Evolutionary conservation across 2,329 filamentous ascomycete species (phyloP).

Genomic region (Pseudogymnoascus sp.): DNA sequence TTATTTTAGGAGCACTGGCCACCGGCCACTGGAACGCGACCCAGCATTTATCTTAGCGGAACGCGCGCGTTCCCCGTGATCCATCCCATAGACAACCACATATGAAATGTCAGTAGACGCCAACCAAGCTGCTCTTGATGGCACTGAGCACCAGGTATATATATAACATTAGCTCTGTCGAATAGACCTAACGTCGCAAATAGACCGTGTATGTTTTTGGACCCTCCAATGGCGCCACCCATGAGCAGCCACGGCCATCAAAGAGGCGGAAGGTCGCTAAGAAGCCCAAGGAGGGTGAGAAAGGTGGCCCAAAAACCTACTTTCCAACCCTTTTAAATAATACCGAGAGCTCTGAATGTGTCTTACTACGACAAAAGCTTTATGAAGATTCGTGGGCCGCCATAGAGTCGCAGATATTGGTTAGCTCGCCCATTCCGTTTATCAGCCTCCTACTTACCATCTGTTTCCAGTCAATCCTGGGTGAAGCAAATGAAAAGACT

Average conservation of each 20-base stretch:
- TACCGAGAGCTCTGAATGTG: conserved; percentile 43
- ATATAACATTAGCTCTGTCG: not conserved
- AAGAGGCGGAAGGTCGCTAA: conserved; percentile 33
- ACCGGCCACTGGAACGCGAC: not conserved
- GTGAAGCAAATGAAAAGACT: conserved; percentile 55
- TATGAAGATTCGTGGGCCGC: conserved; percentile 60
- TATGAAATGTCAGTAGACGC: conserved; percentile 29
- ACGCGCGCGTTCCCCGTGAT: conserved; percentile 9
- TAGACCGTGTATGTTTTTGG: conserved; percentile 60
- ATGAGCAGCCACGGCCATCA: conserved; percentile 32
- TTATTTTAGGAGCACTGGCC: conserved; percentile 11
- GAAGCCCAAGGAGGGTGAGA: conserved; percentile 14
- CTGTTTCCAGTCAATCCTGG: conserved; percentile 45
- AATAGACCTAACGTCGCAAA: not conserved
- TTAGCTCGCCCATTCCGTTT: conserved; percentile 33
- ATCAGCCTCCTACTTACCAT: conserved; percentile 21
- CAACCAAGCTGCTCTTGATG: conserved; percentile 25
- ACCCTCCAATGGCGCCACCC: conserved; percentile 37
- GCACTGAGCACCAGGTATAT: conserved; percentile 30
- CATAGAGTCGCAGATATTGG: conserved; percentile 54
- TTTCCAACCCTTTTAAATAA: conserved; percentile 53
- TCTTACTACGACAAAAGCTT: conserved; percentile 49
- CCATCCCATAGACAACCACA: conserved; percentile 3
- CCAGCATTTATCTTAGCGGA: conserved; percentile 1
- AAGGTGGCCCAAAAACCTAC: conserved; percentile 9